Base-by-base conservation (phyloP, 345 rosid species). In the Melaleuca quinquenervia region DNA sequence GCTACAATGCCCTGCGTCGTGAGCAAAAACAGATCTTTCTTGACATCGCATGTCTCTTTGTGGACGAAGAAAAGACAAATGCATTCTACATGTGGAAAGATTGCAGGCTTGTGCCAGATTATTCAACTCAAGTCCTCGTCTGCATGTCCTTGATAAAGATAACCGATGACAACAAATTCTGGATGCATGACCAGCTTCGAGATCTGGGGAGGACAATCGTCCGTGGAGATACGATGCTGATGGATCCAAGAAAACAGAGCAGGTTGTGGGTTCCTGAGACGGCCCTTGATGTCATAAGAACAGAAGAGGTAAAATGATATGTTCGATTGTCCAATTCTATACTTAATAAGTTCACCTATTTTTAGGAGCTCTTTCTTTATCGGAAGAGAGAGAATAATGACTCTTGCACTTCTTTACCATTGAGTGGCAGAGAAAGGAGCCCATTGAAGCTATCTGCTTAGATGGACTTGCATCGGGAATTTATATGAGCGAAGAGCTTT, bases 141-240 rank as follows among this genome's bases (percentile, higher is more conserved):
- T 3, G 1, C 0, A 64, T 16, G 76, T 64, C 76, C 44, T 0
- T 64, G 1, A 64, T 64, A 1, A 29, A 64, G 44, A 29, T 64
- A 64, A 64, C 22, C 3, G 1, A 29, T 64, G 0, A 29, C 1
- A 64, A 64, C 76, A 16, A 15, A 29, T 64, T 64, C 3, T 64
- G 76, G 76, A 64, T 64, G 76, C 76, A 64, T 0, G 11, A 64
- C 6, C 76, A 64, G 29, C 1, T 15, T 1, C 29, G 22, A 29
- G 11, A 29, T 64, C 44, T 64, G 0, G 22, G 44, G 0, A 29
- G 76, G 22, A 7, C 29, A 64, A 64, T 64, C 0, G 11, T 29
- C 0, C 0, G 3, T 29, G 76, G 3, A 29, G 76, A 29, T 7
- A 16, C 0, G 1, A 0, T 5, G 5, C 0, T 3, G 1, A 12